Evolutionary conservation across 139 green algal genomes (phyloP), one percentile per base, ranked within the genome.

Genomic region (Micractinium sp.): DNA sequence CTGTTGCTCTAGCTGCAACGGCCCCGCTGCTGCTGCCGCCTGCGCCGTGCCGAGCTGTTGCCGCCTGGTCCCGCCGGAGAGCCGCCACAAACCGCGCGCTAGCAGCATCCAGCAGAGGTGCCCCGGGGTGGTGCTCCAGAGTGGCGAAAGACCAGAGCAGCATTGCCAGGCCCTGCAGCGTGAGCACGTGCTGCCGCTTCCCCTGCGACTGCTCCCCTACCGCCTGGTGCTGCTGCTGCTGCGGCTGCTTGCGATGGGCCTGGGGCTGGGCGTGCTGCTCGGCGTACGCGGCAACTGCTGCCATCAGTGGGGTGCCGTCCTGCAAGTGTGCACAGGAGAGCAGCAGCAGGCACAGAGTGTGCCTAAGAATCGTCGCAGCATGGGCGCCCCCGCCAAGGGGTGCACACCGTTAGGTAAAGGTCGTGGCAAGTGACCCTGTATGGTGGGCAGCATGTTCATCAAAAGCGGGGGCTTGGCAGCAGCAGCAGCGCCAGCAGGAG

Each of bases 81-180:
- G 86, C 80, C 2, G 77, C 35, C 33, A 31, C 36, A 1, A 83
- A 22, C 23, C 60, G 82, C 27, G 39, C 23, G 39, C 74, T 38
- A 1, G 87, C 74, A 16, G 71, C 75, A 1, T 86, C 61, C 80
- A 94, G 84, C 23, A 94, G 61, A 0, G 27, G 22, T 7, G 39
- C 3, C 0, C 63, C 74, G 0, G 87, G 89, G 25, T 90, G 56
- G 76, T 92, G 78, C 41, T 91, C 88, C 83, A 94, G 90, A 73
- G 91, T 91, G 61, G 90, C 93, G 60, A 89, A 92, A 3, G 86
- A 80, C 77, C 85, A 94, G 25, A 74, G 82, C 91, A 93, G 85
- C 85, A 93, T 88, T 31, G 69, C 85, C 9, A 91, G 38, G 4
- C 71, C 73, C 71, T 91, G 89, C 33, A 89, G 85, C 33, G 36